Base-by-base conservation (phyloP, 2,329 filamentous ascomycete genomes). In the Elsinoe necatrix region DNA sequence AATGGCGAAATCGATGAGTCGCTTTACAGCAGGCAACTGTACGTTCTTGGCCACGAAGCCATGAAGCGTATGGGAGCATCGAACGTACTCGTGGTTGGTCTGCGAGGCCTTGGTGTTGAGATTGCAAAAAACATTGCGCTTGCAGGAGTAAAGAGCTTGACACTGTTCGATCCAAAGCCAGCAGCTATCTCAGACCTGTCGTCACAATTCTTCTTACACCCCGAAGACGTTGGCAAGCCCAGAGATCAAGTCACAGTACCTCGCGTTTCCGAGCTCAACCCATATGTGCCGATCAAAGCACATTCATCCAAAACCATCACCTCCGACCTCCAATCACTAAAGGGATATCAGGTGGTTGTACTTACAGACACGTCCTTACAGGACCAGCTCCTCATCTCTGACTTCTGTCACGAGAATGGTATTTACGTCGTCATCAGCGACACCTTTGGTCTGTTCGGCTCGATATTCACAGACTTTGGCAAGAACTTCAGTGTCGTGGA, bases 21-120 rank as follows among this genome's bases (percentile, higher is more conserved):
- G 39, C 72, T 85, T 56, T 85, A 85, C 73, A 84, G 81, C 69
- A 74, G 82, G 63, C 82, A 85, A 73, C 78, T 85, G 54, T 86
- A 86, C 65, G 83, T 86, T 57, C 80, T 86, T 57, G 83, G 93
- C 57, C 83, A 86, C 68, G 83, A 86, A 71, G 83, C 93, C 63
- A 98, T 98, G 93, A 97, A 95, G 80, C 90, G 93, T 67, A 98
- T 98, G 93, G 83, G 91, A 67, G 88, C 90, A 60, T 97, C 93
- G 56, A 95, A 97, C 69, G 82, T 98, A 59, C 86, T 98, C 55
- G 80, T 98, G 57, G 87, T 92, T 61, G 93, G 93, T 62, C 77
- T 97, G 63, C 92, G 93, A 72, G 93, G 93, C 54, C 81, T 98
- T 39, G 93, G 93, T 76, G 92, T 96, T 57, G 93, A 98, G 75